Base-by-base conservation (phyloP, 1,139 yeast genomes). In the Magnusiomyces fungicola region DNA sequence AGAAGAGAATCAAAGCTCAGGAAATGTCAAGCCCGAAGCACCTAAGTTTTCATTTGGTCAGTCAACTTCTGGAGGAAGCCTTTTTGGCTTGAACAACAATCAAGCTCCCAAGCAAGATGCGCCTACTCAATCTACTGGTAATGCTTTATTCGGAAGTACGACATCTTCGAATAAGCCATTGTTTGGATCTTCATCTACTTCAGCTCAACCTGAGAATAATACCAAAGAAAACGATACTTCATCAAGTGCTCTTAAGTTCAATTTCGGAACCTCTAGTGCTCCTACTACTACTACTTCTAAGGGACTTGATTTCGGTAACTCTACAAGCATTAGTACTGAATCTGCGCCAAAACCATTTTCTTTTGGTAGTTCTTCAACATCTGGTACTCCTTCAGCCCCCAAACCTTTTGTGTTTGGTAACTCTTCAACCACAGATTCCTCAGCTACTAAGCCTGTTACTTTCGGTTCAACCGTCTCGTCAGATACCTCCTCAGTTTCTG, bases 341-440 rank as follows among this genome's bases (percentile, higher is more conserved):
- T 32, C 7, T 19, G 27, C 14, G 25, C 37, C 46, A 3, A 50
- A 45, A 43, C 49, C 52, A 14, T 64, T 66, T 47, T 52, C 64
- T 6, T 68, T 69, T 51, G 63, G 64, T 29, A 23, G 43, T 14
- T 27, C 58, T 14, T 24, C 50, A 3, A 37, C 52, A 7, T 42
- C 54, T 19, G 16, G 41, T 18, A 16, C 69, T 25, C 53, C 63
- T 7, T n/a, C n/a, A n/a, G n/a, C n/a, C n/a, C n/a, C n/a, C n/a
- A n/a, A n/a, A n/a, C n/a, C n/a, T n/a, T 68, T 68, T 46, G 56
- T 62, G 3, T 68, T 69, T 56, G 70, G 66, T 45, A 50, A n/a
- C n/a, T n/a, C 51, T 45, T 40, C 55, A 18, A 36, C 50, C 45
- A 46, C 52, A 46, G 29, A 52, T 53, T 16, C 30, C n/a, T 38